A percentile compares a stretch with the other conserved stretches of the same genome.
These are phyloP conservation scores for Geosmithia flava DNA, from an alignment of 2,329 filamentous ascomycete species.

Conservation along the genomic window DNA sequence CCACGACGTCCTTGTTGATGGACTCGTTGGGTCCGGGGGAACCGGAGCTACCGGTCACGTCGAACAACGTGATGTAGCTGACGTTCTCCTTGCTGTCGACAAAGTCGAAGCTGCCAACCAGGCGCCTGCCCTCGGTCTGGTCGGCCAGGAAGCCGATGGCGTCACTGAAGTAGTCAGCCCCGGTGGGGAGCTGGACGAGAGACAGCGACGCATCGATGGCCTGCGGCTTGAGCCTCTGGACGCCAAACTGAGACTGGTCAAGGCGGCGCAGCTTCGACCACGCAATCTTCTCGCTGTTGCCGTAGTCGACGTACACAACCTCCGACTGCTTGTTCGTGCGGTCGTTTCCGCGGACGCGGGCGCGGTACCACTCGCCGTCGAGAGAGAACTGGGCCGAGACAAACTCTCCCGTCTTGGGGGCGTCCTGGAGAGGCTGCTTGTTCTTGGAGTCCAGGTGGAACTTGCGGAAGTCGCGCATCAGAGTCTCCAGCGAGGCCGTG, in stretches of 20 bases:
- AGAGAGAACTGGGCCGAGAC: slow-evolving; percentile 85
- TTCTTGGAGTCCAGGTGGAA: slow-evolving; percentile 84
- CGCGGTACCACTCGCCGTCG: slow-evolving; percentile 91
- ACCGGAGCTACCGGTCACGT: slow-evolving; percentile 51
- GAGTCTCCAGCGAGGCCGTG: slow-evolving; percentile 68
- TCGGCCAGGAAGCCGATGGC: slow-evolving; percentile 65
- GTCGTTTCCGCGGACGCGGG: slow-evolving; percentile 82
- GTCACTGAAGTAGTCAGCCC: slow-evolving; percentile 72
- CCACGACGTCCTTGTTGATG: slow-evolving; percentile 79
- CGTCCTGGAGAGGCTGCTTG: slow-evolving; percentile 55
- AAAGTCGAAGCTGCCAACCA: slow-evolving; percentile 87
- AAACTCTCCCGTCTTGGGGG: slow-evolving; percentile 82
- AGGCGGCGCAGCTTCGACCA: slow-evolving; percentile 80
- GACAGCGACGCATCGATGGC: slow-evolving; percentile 79
- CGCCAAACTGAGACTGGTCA: slow-evolving; percentile 63
- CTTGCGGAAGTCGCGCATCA: slow-evolving; percentile 84
- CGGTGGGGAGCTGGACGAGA: slow-evolving; percentile 76
- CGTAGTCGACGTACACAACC: slow-evolving; percentile 91
- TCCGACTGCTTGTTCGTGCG: slow-evolving; percentile 80
- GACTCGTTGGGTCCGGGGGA: slow-evolving; percentile 55
- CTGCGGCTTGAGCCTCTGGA: slow-evolving; percentile 74
- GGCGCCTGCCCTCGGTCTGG: slow-evolving; percentile 58
- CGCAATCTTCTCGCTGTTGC: slow-evolving; percentile 79
- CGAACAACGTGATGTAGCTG: slow-evolving; percentile 79
- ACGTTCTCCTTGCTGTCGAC: slow-evolving; percentile 67